Base-by-base conservation (phyloP, 2,329 filamentous ascomycete genomes). In the Pseudogymnoascus sp. region DNA sequence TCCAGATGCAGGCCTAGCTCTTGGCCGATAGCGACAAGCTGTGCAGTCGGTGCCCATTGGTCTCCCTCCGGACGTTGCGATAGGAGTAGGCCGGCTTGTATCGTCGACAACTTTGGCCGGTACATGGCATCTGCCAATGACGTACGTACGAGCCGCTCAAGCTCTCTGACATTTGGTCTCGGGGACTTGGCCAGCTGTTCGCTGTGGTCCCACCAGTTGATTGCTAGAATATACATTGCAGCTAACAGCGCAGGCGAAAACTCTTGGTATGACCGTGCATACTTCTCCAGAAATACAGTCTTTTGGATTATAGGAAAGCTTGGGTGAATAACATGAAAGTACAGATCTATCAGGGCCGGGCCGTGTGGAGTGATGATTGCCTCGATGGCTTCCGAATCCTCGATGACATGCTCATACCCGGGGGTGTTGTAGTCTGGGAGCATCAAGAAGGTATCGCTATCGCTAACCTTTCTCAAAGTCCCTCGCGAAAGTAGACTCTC, bases 1-100 rank as follows among this genome's bases (percentile, higher is more conserved):
- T 96, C 91, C 41, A 96, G 84, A 73, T 97, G 92, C 39, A 97
- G 78, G 55, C 92, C 92, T 2, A 97, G 81, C 73, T 96, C 91
- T 73, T 96, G 92, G 0, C 85, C 88, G 43, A 94, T 86, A 21
- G 92, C 92, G 7, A 96, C 91, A 19, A 96, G 78, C 72, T 96
- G 92, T 3, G 90, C 90, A 0, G 92, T 96, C 63, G 93, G 79
- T 1, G 90, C 89, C 85, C 92, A 93, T 61, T 92, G 88, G 69
- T 91, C 88, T 10, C 88, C 86, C 68, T 90, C 88, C 6, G 88
- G 87, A 31, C 88, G 81, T 70, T 93, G 90, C 11, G 90, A 84
- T 12, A 93, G 77, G 12, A 93, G 75, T 33, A 93, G 77, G 0
- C 89, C 89, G 16, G 89, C 90, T 72, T 93, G 90, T 2, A 93